These are phyloP conservation scores for Saccharomycopsis fibuligera DNA, from an alignment of 805 yeast species.

Conservation along the genomic window DNA sequence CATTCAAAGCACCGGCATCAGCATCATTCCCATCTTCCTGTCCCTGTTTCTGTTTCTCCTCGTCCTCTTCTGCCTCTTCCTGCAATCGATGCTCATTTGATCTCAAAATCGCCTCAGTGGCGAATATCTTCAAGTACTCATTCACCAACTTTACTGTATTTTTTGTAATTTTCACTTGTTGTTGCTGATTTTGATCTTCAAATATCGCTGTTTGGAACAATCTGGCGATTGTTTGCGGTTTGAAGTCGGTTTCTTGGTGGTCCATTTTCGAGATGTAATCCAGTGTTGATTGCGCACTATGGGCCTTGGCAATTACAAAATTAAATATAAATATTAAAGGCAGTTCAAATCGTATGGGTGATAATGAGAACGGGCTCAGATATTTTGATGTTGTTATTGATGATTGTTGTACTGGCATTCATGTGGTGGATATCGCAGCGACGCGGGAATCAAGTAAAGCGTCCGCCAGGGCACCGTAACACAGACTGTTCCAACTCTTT, in stretches of 20 bases:
- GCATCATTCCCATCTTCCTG: slow-evolving; percentile 21
- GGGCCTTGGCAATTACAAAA: no score
- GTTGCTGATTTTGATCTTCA: slow-evolving; percentile 8
- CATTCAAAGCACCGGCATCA: slow-evolving; percentile 18
- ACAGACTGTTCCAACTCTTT: no score
- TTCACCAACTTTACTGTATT: slow-evolving; percentile 44
- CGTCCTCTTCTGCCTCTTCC: slow-evolving; percentile 15
- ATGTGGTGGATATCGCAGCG: no score
- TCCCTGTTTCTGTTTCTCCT: background rate
- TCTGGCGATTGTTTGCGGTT: slow-evolving; percentile 20
- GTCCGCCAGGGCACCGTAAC: no score
- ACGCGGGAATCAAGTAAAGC: no score
- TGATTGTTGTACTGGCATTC: background rate
- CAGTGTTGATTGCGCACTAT: no score
- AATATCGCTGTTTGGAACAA: slow-evolving; percentile 13
- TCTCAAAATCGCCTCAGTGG: slow-evolving; percentile 52
- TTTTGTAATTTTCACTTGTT: slow-evolving; percentile 41
- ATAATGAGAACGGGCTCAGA: no score
- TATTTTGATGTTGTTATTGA: background rate
- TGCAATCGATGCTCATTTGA: slow-evolving; percentile 46
- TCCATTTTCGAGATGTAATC: no score
- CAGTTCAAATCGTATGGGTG: no score
- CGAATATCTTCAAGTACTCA: slow-evolving; percentile 50
- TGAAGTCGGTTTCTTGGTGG: slow-evolving; percentile 13
- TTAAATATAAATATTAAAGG: no score